Percentiles rank a stretch among this genome's conserved stretches.
Evolutionary conservation across 306 rosid genomes (phyloP).

Genomic region (Delonix regia): DNA sequence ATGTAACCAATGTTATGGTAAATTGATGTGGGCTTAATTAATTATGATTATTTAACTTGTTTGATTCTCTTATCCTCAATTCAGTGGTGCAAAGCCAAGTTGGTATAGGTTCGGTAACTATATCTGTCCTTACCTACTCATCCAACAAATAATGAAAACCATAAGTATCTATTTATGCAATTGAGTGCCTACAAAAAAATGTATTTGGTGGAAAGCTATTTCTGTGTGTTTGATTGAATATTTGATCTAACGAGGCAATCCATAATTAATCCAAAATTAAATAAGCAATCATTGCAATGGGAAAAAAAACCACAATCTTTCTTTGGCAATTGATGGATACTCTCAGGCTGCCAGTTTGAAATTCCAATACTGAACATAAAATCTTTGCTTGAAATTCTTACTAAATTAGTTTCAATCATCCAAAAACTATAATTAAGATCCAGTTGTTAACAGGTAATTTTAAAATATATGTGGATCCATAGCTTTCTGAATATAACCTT

Average conservation of each 20-base stretch:
- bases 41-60: background rate
- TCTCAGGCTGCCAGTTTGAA: background rate
- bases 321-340: background rate
- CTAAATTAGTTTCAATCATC: background rate
- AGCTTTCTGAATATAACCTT: constrained; percentile 2
- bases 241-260: background rate
- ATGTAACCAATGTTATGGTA: background rate
- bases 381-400: background rate
- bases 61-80: background rate
- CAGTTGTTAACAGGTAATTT: background rate
- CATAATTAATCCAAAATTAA: constrained; percentile 5
- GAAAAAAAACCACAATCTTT: background rate
- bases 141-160: background rate
- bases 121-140: constrained; percentile 31
- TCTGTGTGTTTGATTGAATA: background rate
- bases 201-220: background rate
- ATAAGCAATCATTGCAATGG: background rate
- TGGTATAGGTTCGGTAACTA: constrained; percentile 27
- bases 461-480: background rate
- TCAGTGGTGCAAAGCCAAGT: background rate
- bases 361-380: background rate
- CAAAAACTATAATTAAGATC: background rate
- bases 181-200: constrained; percentile 8
- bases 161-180: background rate
- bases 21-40: background rate